Percentiles rank a stretch among this genome's conserved stretches.
These are phyloP conservation scores for Zygosaccharomyces rouxii DNA, from an alignment of 805 yeast species.

Conservation along the genomic window DNA sequence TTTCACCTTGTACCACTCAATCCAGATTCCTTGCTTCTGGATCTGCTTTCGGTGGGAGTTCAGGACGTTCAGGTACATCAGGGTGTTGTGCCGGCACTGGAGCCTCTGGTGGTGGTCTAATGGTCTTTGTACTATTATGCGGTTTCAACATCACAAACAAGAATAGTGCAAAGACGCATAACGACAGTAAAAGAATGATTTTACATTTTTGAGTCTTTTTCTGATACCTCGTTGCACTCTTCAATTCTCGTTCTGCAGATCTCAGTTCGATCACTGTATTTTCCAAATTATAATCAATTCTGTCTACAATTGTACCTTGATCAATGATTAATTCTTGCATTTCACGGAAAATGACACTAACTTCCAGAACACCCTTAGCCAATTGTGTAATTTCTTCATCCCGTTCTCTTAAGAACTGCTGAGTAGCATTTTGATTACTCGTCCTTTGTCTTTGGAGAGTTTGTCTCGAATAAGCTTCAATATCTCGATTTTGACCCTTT, in stretches of 20 bases:
- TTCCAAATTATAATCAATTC: conserved; percentile 88
- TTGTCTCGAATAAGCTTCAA: conserved; percentile 38
- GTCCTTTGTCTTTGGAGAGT: conserved; percentile 31
- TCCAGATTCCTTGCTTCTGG: neutral
- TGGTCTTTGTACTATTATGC: conserved; percentile 15
- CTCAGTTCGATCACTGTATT: conserved; percentile 73
- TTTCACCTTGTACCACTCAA: too few species aligned
- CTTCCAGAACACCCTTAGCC: conserved; percentile 92
- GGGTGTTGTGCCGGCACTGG: conserved; percentile 1
- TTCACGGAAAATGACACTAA: conserved; percentile 88
- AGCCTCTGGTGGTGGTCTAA: neutral
- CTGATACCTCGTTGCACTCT: conserved; percentile 75
- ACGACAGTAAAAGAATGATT: conserved; percentile 64
- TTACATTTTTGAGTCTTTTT: conserved; percentile 89
- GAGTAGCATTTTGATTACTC: conserved; percentile 20
- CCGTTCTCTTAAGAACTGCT: conserved; percentile 46
- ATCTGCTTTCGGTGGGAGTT: neutral
- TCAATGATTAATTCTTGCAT: conserved; percentile 88
- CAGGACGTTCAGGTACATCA: neutral
- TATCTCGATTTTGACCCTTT: conserved; percentile 29
- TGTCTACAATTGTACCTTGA: conserved; percentile 89
- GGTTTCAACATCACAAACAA: conserved; percentile 71
- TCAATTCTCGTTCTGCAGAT: conserved; percentile 71
- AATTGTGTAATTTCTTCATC: conserved; percentile 86
- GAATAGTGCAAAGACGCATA: conserved; percentile 67